Evolutionary conservation across 805 yeast genomes (phyloP), one percentile per base, ranked within the genome.

Genomic region (Yamadazyma endophytica): DNA sequence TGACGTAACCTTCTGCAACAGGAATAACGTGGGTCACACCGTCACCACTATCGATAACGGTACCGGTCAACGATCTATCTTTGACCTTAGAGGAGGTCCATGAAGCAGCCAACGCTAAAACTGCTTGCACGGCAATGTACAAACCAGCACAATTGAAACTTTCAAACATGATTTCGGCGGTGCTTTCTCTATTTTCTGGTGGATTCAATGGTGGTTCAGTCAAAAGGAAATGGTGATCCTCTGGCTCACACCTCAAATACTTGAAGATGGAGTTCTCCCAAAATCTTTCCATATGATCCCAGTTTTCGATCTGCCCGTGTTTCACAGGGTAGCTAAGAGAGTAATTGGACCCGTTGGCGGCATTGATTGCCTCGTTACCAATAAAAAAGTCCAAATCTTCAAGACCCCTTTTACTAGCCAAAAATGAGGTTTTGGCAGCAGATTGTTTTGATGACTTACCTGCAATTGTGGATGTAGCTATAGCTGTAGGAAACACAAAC

Each of bases 231-330:
- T 86, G 88, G 54, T 92, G 99, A 61, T 92, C 99, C 59, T 92
- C 99, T 11, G 99, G 99, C 63, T 92, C 98, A 57, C 97, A 87
- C 58, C 96, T 79, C 47, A 92, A 73, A 57, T 92, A 92, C 64
- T 92, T 90, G 70, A 92, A 92, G 52, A 92, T 89, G 28, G 96
- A 86, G 51, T 85, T 84, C 54, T 92, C 97, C 98, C 98, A 92
- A 61, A 88, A 90, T 56, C 98, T 75, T 61, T 92, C 98, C 98
- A 92, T 92, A 55, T 92, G 97, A 64, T 92, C 98, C 98, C 98
- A 92, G 59, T 92, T 87, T 60, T 92, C 98, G 42, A 92, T 83
- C 68, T 92, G 98, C 16, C 98, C 98, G 54, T 92, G 98, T 59
- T 88, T 82, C 39, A 92, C 88, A 13, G 98, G 98, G 52, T 92